phyloP scores from a whole-genome alignment of 805 yeast genomes.

The Candida orba region DNA sequence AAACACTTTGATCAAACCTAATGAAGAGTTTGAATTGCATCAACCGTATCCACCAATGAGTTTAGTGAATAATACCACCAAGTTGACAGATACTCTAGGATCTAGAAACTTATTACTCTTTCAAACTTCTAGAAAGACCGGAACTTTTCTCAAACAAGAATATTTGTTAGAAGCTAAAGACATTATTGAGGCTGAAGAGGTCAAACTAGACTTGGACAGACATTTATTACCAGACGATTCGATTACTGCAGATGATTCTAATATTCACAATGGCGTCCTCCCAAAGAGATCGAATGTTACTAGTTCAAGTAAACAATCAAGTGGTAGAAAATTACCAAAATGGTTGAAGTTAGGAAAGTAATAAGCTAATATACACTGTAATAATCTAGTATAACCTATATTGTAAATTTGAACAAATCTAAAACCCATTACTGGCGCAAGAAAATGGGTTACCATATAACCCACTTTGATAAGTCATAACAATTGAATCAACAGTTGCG shows the following conservation, averaged over 20 bases:
- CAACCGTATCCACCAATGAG: slow-evolving; percentile 39
- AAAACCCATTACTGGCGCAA: slow-evolving; percentile 39
- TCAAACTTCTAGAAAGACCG: slow-evolving; percentile 13
- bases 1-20: slow-evolving; percentile 24
- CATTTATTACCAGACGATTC: slow-evolving; percentile 4
- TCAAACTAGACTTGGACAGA: slow-evolving; percentile 12
- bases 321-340: slow-evolving; percentile 28
- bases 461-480: slow-evolving; percentile 41
- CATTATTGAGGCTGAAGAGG: slow-evolving; percentile 25
- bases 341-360: slow-evolving; percentile 35
- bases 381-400: no score
- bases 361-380: slow-evolving; percentile 4
- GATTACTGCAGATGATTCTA: slow-evolving; percentile 3
- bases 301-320: not conserved
- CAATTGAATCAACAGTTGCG: slow-evolving; percentile 47
- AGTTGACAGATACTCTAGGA: slow-evolving; percentile 35
- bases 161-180: slow-evolving; percentile 26
- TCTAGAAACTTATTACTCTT: slow-evolving; percentile 38
- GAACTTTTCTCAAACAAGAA: slow-evolving; percentile 25
- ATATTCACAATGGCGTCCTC: slow-evolving; percentile 15
- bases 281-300: slow-evolving; percentile 9
- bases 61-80: slow-evolving; percentile 25
- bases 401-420: not conserved
- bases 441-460: slow-evolving; percentile 45
- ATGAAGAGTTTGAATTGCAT: slow-evolving; percentile 31